Conservation (phyloP, 1,284 basidiomycete genomes). For the Laetiporus sulphureus region DNA sequence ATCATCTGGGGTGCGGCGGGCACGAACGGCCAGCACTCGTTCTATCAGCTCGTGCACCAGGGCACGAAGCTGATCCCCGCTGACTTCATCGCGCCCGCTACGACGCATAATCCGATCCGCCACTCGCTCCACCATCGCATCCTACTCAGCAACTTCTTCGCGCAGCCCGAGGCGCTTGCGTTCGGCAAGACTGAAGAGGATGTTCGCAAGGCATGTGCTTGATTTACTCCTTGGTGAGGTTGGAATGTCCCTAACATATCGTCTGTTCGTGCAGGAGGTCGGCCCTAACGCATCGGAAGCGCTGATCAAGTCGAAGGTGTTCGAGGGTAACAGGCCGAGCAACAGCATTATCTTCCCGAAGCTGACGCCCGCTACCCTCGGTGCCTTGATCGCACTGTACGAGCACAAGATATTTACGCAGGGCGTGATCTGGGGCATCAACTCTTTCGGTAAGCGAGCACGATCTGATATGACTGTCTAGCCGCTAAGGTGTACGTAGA, state of each 20-base stretch:
- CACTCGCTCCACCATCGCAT: conserved; percentile 94
- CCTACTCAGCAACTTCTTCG: conserved; percentile 96
- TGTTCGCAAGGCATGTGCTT: conserved; percentile 42
- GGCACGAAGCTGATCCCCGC: conserved; percentile 90
- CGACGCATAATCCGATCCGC: conserved; percentile 87
- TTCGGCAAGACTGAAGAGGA: conserved; percentile 95
- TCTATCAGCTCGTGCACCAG: conserved; percentile 98
- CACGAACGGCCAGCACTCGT: conserved; percentile 98
- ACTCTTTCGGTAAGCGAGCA: conserved; percentile 75
- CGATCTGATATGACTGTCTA: too few relatives aligned
- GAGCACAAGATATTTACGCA: conserved; percentile 99
- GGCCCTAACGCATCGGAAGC: conserved; percentile 72
- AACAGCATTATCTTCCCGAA: conserved; percentile 95
- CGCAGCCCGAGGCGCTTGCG: conserved; percentile 94
- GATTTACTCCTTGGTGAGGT: not conserved
- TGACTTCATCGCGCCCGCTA: conserved; percentile 94
- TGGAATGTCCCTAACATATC: not conserved
- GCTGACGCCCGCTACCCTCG: conserved; percentile 86
- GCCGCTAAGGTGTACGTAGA: too few relatives aligned
- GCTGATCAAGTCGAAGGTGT: conserved; percentile 95
- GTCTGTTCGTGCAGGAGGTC: conserved; percentile 51
- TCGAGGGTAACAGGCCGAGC: conserved; percentile 95
- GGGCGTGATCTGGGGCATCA: conserved; percentile 97
- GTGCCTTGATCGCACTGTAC: conserved; percentile 84
- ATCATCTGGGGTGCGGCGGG: conserved; percentile 99